Percentiles rank a stretch among this genome's conserved stretches.
Conservation (phyloP, 805 yeast species). For the Candida hispaniensis region DNA sequence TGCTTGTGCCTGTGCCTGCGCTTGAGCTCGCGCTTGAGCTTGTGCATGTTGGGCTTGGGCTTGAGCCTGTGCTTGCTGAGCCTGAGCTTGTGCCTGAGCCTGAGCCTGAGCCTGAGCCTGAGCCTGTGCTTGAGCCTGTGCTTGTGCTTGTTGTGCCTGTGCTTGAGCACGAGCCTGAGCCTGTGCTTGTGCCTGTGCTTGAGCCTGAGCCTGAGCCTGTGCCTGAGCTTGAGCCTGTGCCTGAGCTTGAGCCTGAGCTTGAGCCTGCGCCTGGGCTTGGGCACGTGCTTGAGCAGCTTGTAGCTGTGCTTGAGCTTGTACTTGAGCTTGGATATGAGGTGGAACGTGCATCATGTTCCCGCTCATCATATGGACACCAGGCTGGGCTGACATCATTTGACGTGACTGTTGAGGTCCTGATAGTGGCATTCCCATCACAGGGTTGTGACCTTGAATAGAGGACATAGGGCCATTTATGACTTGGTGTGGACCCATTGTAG, state of each 20-base stretch:
- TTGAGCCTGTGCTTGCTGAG: conserved; percentile 16
- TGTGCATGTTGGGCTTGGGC: conserved; percentile 16
- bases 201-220: conserved; percentile 19
- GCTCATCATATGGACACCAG: too few relatives aligned
- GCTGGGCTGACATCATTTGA: too few relatives aligned
- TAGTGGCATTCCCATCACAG: too few relatives aligned
- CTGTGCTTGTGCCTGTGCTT: conserved; percentile 16
- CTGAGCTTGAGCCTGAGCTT: conserved; percentile 17
- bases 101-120: conserved; percentile 19
- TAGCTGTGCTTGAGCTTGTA: too few relatives aligned
- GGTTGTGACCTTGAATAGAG: too few relatives aligned
- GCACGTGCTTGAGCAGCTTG: conserved; percentile 17
- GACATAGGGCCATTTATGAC: too few relatives aligned
- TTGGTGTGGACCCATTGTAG: too few relatives aligned
- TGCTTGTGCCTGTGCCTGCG: conserved; percentile 17
- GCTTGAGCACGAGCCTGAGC: conserved; percentile 19
- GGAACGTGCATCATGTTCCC: too few relatives aligned
- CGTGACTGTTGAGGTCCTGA: too few relatives aligned
- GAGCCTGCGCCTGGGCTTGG: conserved; percentile 18
- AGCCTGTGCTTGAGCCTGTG: conserved; percentile 16
- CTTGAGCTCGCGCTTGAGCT: conserved; percentile 16
- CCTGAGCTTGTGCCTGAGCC: conserved; percentile 7
- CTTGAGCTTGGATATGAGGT: too few relatives aligned
- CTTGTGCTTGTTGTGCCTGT: conserved; percentile 19
- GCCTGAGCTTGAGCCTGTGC: conserved; percentile 19